Evolutionary conservation across 257 asterid genomes (phyloP).

Genomic region (Dorcoceras hygrometricum): DNA sequence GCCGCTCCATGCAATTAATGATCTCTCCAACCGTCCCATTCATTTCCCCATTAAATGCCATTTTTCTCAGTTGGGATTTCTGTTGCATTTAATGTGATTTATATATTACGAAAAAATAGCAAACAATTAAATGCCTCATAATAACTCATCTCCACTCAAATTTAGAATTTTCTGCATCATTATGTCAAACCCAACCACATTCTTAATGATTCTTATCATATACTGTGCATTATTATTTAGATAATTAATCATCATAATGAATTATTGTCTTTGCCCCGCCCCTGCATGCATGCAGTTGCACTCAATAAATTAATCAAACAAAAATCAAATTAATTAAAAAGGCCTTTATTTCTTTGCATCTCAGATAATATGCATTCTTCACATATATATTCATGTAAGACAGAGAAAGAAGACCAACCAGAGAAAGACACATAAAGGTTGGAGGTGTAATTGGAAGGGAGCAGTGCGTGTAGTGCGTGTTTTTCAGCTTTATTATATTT

Average conservation of each 20-base stretch:
- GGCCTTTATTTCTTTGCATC: neutral
- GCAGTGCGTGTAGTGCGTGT: conserved; percentile 18
- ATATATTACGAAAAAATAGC: neutral
- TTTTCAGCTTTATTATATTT: conserved; percentile 13
- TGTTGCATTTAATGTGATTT: conserved; percentile 22
- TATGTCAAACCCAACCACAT: neutral
- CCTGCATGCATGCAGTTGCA: conserved; percentile 27
- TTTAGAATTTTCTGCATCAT: neutral
- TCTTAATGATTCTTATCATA: neutral
- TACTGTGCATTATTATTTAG: neutral
- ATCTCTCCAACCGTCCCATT: conserved; percentile 54
- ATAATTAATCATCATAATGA: neutral
- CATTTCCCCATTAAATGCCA: conserved; percentile 46
- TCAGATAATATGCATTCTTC: neutral
- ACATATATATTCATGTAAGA: conserved; percentile 12
- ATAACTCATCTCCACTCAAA: neutral
- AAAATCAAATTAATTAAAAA: conserved; percentile 10
- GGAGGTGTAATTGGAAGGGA: neutral
- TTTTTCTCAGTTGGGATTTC: conserved; percentile 33
- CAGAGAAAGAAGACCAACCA: conserved; percentile 61
- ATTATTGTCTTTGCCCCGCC: conserved; percentile 11
- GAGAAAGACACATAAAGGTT: conserved; percentile 47
- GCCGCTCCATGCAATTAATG: conserved; percentile 40
- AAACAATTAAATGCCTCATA: no score
- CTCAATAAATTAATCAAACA: conserved; percentile 13